Conservation (phyloP, 1,284 basidiomycete genomes). For the Psilocybe mexicana region DNA sequence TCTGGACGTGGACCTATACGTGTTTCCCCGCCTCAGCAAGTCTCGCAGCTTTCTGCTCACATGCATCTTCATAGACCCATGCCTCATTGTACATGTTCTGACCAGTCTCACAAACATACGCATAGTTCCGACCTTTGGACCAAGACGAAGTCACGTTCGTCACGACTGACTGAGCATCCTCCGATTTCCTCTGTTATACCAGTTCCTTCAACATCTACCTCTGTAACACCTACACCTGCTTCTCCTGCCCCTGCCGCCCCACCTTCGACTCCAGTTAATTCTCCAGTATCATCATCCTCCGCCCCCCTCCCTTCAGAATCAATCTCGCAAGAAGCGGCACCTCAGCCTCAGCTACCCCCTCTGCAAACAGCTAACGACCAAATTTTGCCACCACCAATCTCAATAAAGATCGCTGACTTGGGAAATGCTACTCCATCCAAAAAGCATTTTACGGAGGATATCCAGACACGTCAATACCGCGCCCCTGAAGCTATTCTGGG, state of each 20-base stretch:
- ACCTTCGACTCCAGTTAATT: conserved; percentile 32
- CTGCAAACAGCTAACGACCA: conserved; percentile 23
- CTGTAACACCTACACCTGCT: conserved; percentile 27
- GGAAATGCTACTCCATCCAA: conserved; percentile 85
- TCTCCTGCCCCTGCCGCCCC: conserved; percentile 27
- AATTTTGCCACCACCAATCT: conserved; percentile 49
- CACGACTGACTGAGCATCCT: conserved; percentile 20
- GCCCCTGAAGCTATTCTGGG: conserved; percentile 91
- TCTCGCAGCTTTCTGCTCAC: conserved; percentile 41
- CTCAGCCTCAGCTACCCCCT: conserved; percentile 18
- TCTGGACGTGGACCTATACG: conserved; percentile 25
- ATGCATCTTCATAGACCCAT: conserved; percentile 37
- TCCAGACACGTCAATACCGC: conserved; percentile 92
- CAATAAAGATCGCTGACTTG: conserved; percentile 91
- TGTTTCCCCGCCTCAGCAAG: conserved; percentile 37
- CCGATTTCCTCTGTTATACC: conserved; percentile 14
- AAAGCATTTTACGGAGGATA: conserved; percentile 89
- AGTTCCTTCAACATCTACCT: conserved; percentile 17
- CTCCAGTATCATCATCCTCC: conserved; percentile 21
- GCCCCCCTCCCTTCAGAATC: conserved; percentile 12
- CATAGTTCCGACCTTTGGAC: conserved; percentile 12
- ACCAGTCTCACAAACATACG: conserved; percentile 21
- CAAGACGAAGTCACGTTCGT: conserved; percentile 25
- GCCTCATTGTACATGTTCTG: conserved; percentile 24
- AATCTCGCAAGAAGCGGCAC: not conserved